Evolutionary conservation across 768 basidiomycete species (phyloP).

Genomic region (Boletus pseudo-olivaceus): DNA sequence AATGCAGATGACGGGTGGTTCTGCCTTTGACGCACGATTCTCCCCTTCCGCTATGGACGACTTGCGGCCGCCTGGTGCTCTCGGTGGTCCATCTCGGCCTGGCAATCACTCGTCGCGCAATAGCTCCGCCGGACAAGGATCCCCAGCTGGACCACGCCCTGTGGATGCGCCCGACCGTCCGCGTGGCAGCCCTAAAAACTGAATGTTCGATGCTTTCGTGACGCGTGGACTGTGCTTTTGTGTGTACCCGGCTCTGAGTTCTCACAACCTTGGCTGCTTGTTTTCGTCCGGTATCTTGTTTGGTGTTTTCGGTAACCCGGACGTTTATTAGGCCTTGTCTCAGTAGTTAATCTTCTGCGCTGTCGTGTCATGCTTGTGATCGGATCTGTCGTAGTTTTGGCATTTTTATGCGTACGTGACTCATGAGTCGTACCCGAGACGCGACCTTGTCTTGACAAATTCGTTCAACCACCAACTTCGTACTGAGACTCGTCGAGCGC

Average conservation of each 20-base stretch:
- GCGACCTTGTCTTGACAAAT: conserved; percentile 4
- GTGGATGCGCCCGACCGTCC: conserved; percentile 27
- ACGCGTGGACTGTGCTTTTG: conserved; percentile 7
- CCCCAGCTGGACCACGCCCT: conserved; percentile 42
- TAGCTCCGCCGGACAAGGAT: conserved; percentile 52
- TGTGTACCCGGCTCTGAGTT: conserved; percentile 5
- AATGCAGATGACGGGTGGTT: conserved; percentile 63
- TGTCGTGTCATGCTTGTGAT: no score
- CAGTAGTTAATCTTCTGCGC: conserved; percentile 17
- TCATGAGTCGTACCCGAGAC: background rate
- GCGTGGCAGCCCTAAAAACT: conserved; percentile 27
- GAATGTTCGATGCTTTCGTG: conserved; percentile 4
- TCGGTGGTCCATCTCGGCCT: conserved; percentile 26
- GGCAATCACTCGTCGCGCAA: conserved; percentile 41
- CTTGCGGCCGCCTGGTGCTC: conserved; percentile 27
- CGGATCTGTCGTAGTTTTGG: conserved; percentile 8
- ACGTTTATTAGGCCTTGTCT: conserved; percentile 17
- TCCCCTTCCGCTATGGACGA: conserved; percentile 36
- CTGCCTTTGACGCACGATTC: conserved; percentile 56
- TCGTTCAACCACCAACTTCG: background rate
- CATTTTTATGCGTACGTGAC: conserved; percentile 3
- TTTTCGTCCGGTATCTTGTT: conserved; percentile 16
- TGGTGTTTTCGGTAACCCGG: conserved; percentile 10
- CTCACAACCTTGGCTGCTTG: conserved; percentile 12
- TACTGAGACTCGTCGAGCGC: background rate